Conservation (phyloP, 805 yeast species). For the Candida oleophila region DNA sequence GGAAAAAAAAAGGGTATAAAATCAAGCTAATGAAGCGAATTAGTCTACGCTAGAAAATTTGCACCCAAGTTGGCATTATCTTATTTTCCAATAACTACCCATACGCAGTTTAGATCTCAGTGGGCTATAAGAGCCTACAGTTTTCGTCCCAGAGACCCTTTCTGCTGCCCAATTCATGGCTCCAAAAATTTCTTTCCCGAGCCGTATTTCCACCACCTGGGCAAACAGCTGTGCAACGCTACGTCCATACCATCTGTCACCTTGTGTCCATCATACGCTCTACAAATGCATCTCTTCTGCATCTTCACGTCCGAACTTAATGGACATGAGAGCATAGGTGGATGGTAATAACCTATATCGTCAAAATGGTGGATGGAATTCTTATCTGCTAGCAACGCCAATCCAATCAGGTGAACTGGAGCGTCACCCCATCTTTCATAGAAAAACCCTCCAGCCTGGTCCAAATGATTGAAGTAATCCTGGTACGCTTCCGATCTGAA, state of each 20-base stretch:
- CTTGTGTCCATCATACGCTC: slow-evolving; percentile 15
- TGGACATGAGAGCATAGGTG: slow-evolving; percentile 44
- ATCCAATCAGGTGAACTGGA: slow-evolving; percentile 43
- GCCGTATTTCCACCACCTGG: slow-evolving; percentile 75
- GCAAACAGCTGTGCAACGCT: slow-evolving; percentile 61
- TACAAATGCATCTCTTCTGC: slow-evolving; percentile 40
- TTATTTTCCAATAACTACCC: background rate
- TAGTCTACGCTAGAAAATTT: too few species aligned
- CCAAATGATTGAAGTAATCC: slow-evolving; percentile 45
- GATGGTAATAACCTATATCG: slow-evolving; percentile 44
- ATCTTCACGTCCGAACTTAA: slow-evolving; percentile 28
- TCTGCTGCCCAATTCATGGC: slow-evolving; percentile 7
- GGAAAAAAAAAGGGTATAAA: too few species aligned
- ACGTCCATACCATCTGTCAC: slow-evolving; percentile 34
- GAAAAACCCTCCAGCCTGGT: slow-evolving; percentile 51
- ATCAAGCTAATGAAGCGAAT: too few species aligned
- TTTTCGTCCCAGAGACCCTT: background rate
- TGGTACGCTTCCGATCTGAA: slow-evolving; percentile 47
- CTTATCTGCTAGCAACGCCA: slow-evolving; percentile 34
- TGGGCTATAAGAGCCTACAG: too few species aligned
- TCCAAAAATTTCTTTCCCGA: slow-evolving; percentile 58
- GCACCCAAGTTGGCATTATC: too few species aligned
- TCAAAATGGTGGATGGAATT: slow-evolving; percentile 42
- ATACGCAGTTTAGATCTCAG: too few species aligned
- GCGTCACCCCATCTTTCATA: slow-evolving; percentile 65